Evolutionary conservation across 257 asterid species (phyloP).

Genomic region (Anisodus acutangulus): DNA sequence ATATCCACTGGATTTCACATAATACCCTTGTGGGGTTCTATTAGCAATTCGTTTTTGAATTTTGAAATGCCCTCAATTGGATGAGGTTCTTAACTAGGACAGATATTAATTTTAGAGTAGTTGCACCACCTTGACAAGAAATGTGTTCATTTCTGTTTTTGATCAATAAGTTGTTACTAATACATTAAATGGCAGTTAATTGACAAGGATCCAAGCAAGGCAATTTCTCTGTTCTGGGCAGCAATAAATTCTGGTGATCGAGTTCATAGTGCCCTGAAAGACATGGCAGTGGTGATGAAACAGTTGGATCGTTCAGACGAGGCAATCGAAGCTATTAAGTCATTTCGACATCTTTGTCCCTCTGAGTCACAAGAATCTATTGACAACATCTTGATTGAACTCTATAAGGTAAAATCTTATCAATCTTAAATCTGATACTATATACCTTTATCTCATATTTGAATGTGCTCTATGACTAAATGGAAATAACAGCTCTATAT

Average conservation of each 20-base stretch:
- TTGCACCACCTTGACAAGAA: background rate
- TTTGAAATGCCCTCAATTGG: background rate
- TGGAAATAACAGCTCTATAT: background rate
- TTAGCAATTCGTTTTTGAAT: background rate
- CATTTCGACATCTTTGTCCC: conserved; percentile 93
- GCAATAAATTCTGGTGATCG: conserved; percentile 94
- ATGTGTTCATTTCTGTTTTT: background rate
- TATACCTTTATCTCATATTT: background rate
- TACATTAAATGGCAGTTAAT: conserved; percentile 39
- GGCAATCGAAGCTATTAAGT: conserved; percentile 93
- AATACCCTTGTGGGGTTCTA: background rate
- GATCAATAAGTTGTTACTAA: background rate
- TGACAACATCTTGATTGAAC: conserved; percentile 81
- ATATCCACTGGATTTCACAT: background rate
- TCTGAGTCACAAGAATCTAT: conserved; percentile 79
- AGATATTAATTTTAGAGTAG: background rate
- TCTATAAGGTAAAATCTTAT: conserved; percentile 61
- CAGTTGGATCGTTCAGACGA: conserved; percentile 84
- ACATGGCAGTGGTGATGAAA: conserved; percentile 96
- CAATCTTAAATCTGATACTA: background rate
- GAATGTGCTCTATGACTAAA: background rate
- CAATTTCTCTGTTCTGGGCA: conserved; percentile 90
- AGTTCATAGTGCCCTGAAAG: conserved; percentile 90
- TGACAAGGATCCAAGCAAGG: conserved; percentile 74
- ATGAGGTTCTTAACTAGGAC: background rate